Base-by-base conservation (phyloP, 305 asterid species). In the Solanum chacoense region DNA sequence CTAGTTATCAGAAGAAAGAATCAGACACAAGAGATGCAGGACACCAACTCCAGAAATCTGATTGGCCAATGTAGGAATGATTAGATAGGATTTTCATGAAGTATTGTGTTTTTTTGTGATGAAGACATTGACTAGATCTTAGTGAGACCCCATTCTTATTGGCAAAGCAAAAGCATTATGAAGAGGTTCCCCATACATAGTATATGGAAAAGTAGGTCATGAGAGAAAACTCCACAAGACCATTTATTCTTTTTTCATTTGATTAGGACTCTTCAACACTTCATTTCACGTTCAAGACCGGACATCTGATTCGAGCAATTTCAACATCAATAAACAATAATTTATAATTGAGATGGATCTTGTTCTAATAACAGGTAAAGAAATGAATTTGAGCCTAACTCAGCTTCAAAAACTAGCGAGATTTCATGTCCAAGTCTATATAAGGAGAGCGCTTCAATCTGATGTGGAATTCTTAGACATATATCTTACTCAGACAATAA, bases 261-360 rank as follows among this genome's bases (percentile, higher is more conserved):
- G 12, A n/a, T 9, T 65, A 0, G 14, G 7, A n/a, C 1, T 55
- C 67, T 55, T 55, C 10, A 55, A 18, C 4, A 55, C 11, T 0
- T 0, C 0, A 55, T 55, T 55, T 55, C 2, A 55, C 24, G 0
- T 55, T 55, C 0, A 55, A 55, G 24, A 18, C 0, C 0, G 0
- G 67, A 55, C n/a, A 55, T 55, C 10, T 18, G 4, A 1, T 55
- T 55, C 4, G 67, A 55, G 4, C 67, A 18, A 55, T 3, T 18
- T 6, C 72, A 22, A 9, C 1, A 63, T 55, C 11, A 55, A 11
- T 55, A 55, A 4, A 55, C 24, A 55, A 55, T 55, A 55, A 20
- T 55, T 55, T 18, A 20, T 55, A 55, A 55, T 55, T 55, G 11
- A 2, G 67, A 59, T 59, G 71, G 26, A 20, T 59, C 1, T 22